Conservation (phyloP, 1,284 basidiomycete genomes). For the Rhodotorula sp. region DNA sequence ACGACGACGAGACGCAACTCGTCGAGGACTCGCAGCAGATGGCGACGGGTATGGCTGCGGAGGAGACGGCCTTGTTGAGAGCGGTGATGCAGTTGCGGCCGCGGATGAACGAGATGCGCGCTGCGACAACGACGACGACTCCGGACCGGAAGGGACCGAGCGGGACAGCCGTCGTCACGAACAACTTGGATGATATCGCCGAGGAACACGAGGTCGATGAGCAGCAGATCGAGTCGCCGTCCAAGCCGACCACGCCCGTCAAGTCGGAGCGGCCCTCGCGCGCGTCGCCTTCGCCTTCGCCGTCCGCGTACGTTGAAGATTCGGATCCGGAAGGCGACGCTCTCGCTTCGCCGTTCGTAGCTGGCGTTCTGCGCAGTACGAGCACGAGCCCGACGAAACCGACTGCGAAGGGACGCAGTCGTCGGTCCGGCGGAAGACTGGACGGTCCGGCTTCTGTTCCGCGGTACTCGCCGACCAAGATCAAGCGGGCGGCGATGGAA, state of each 20-base stretch:
- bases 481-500: not conserved
- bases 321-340: slow-evolving; percentile 24
- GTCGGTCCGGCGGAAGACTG: not conserved
- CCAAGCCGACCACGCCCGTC: not conserved
- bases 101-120: not conserved
- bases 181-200: not conserved
- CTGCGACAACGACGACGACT: not conserved
- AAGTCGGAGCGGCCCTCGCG: not conserved
- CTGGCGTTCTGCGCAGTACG: not conserved
- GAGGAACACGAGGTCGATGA: not conserved
- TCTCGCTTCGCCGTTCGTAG: not conserved
- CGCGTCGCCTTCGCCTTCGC: not conserved
- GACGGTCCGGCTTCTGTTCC: slow-evolving; percentile 1
- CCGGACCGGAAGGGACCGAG: not conserved
- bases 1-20: slow-evolving; percentile 14
- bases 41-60: not conserved
- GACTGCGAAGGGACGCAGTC: no score
- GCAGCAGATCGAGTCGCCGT: no score
- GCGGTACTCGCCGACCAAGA: slow-evolving; percentile 7
- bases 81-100: not conserved
- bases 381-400: not conserved
- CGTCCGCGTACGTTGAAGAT: slow-evolving; percentile 4
- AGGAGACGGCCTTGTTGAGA: not conserved
- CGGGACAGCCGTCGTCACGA: not conserved
- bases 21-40: not conserved